Evolutionary conservation across 805 yeast genomes (phyloP).

Genomic region (Komagataella kurtzmanii): DNA sequence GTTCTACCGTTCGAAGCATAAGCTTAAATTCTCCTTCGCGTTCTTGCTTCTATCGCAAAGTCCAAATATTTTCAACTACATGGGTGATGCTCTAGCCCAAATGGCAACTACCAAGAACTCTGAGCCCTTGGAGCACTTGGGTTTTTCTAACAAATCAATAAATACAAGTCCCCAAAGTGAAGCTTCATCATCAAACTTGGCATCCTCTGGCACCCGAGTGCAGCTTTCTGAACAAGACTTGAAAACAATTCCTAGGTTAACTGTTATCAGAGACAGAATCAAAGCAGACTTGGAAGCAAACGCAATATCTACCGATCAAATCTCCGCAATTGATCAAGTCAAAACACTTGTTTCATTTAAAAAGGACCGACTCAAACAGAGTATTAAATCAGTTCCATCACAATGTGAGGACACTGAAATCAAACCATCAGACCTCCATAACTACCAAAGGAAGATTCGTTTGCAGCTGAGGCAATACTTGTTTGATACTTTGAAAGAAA

Average conservation of each 20-base stretch:
- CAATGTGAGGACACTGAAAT: constrained; percentile 3
- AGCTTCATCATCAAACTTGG: background rate
- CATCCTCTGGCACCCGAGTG: background rate
- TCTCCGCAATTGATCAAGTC: background rate
- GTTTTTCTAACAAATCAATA: background rate
- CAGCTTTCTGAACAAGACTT: background rate
- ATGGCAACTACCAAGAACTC: background rate
- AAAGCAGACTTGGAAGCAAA: background rate
- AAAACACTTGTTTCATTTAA: background rate
- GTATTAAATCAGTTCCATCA: background rate
- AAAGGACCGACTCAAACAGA: background rate
- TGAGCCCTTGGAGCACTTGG: background rate
- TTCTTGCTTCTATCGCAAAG: background rate
- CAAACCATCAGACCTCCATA: constrained; percentile 19
- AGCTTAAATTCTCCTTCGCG: background rate
- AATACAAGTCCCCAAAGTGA: background rate
- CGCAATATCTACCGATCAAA: background rate
- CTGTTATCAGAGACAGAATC: background rate
- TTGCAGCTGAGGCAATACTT: constrained; percentile 34
- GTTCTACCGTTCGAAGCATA: background rate
- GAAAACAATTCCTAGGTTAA: background rate
- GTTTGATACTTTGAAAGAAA: constrained; percentile 23
- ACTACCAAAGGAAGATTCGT: constrained; percentile 16
- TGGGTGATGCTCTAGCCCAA: background rate
- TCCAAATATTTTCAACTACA: too few relatives aligned